These are phyloP conservation scores for Phytophthora macrochlamydospora DNA, from an alignment of 352 stramenopile species.

Conservation along the genomic window DNA sequence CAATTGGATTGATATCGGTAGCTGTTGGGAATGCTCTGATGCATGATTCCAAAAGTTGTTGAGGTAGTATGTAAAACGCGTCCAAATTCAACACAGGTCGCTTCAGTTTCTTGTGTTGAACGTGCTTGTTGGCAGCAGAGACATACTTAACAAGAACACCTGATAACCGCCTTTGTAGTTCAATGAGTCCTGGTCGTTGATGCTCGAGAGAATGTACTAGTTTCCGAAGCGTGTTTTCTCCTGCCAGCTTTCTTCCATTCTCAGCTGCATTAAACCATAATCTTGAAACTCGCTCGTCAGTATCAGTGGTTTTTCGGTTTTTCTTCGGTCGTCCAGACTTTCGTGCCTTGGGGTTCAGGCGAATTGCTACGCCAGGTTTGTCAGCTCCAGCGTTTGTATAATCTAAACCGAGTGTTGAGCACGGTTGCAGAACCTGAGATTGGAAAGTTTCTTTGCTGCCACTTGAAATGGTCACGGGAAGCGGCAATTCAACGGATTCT, in stretches of 20 bases:
- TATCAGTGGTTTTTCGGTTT: not conserved
- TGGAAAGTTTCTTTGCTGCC: no score
- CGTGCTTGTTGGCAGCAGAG: not conserved
- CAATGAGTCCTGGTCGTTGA: not conserved
- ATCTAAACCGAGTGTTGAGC: no score
- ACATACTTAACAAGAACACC: not conserved
- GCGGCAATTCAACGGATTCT: no score
- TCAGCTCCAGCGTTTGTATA: not conserved
- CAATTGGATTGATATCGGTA: not conserved
- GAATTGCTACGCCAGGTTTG: not conserved
- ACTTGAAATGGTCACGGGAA: no score
- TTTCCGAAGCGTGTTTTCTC: not conserved
- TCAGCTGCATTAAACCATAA: not conserved
- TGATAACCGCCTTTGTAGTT: not conserved
- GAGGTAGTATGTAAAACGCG: not conserved
- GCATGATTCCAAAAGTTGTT: not conserved
- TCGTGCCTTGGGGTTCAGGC: not conserved
- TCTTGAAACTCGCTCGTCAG: not conserved
- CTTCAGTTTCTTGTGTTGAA: constrained; percentile 3
- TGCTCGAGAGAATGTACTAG: not conserved
- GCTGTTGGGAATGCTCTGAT: not conserved
- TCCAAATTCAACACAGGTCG: constrained; percentile 7
- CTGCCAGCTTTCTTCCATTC: not conserved
- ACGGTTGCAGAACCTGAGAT: no score
- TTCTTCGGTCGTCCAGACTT: not conserved